Evolutionary conservation across 352 stramenopile genomes (phyloP).

Genomic region (Phytopythium chamaehyphon): DNA sequence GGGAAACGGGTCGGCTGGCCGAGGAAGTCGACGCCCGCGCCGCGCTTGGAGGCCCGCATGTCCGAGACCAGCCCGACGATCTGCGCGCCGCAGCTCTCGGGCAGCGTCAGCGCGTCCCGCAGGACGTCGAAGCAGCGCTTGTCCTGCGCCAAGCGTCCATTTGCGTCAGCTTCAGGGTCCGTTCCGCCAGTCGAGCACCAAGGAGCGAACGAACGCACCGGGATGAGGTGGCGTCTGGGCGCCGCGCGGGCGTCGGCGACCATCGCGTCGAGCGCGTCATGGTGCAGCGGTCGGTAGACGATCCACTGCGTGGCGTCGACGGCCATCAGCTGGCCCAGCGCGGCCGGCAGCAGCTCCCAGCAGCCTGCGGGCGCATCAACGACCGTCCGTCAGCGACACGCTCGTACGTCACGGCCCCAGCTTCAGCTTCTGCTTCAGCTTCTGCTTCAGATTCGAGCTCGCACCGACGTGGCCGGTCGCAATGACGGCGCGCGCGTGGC

Average conservation of each 20-base stretch:
- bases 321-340: constrained; percentile 22
- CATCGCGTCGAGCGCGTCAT: constrained; percentile 30
- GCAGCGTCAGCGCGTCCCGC: constrained; percentile 15
- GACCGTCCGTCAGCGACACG: background rate
- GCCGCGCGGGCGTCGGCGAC: constrained; percentile 27
- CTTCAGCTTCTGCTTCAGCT: no score
- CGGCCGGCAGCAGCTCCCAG: constrained; percentile 50
- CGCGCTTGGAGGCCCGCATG: constrained; percentile 28
- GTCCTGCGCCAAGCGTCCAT: constrained; percentile 21
- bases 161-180: background rate
- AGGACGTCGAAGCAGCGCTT: constrained; percentile 48
- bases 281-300: constrained; percentile 54
- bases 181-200: no score
- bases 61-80: constrained; percentile 49
- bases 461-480: constrained; percentile 41
- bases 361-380: constrained; percentile 17
- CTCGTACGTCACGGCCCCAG: background rate
- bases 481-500: constrained; percentile 27
- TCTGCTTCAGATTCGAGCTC: background rate
- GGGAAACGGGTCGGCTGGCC: constrained; percentile 32
- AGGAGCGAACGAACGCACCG: constrained; percentile 15
- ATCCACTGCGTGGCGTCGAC: constrained; percentile 41
- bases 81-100: constrained; percentile 9
- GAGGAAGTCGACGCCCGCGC: constrained; percentile 34
- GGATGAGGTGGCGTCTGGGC: constrained; percentile 30